These are phyloP conservation scores for Microascus cirrosus DNA, from an alignment of 2,329 filamentous ascomycete genomes.

Conservation along the genomic window DNA sequence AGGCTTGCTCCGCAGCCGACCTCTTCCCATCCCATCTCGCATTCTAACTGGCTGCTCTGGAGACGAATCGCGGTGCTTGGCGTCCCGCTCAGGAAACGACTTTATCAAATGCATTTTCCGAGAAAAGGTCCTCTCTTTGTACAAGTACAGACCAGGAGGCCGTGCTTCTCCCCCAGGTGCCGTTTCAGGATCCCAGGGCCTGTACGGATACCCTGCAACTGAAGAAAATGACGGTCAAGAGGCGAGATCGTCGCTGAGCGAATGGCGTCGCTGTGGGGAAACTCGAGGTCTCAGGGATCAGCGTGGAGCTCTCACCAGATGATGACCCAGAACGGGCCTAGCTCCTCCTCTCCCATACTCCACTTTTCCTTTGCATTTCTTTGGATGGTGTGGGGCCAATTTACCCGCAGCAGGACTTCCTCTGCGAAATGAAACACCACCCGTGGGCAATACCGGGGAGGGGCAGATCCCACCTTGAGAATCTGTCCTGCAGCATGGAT, in stretches of 20 bases:
- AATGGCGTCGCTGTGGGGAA: not conserved
- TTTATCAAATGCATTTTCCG: not conserved
- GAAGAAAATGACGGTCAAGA: not conserved
- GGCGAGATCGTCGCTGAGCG: not conserved
- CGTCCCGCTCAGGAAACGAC: not conserved
- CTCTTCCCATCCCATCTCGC: not conserved
- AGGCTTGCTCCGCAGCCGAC: not conserved
- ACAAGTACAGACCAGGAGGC: too few species aligned
- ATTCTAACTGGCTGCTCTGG: not conserved
- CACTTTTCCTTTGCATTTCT: not conserved
- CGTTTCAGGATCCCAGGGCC: too few species aligned
- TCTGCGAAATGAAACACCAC: too few species aligned
- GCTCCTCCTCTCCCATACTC: not conserved
- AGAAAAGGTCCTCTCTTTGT: too few species aligned
- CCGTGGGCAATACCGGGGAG: too few species aligned
- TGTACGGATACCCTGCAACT: too few species aligned
- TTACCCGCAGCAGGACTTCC: not conserved
- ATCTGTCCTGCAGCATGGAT: too few species aligned
- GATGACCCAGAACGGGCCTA: not conserved
- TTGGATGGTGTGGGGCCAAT: not conserved
- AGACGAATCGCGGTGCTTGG: not conserved
- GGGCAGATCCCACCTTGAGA: too few species aligned
- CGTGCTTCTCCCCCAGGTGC: too few species aligned
- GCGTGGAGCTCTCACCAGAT: not conserved
- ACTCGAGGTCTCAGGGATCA: not conserved